A percentile compares a stretch with the other conserved stretches of the same genome.
phyloP scores from a whole-genome alignment of 257 asterid species.

The Misopates orontium region DNA sequence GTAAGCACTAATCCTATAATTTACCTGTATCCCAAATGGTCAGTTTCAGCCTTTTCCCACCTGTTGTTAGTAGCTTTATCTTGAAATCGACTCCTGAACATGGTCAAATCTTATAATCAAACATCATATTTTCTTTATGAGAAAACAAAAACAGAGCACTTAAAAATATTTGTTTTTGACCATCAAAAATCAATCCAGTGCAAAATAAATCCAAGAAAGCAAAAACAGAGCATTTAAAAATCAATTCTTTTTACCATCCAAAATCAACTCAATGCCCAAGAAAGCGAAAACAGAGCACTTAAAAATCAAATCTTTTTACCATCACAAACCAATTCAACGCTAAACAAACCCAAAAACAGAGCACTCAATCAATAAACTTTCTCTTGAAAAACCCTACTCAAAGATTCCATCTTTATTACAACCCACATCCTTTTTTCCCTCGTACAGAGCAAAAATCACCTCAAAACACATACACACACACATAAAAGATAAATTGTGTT shows the following conservation, averaged over 20 bases:
- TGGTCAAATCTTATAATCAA: background rate
- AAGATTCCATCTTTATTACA: background rate
- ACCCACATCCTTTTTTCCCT: background rate
- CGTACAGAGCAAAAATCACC: too few species aligned
- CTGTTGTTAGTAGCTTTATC: constrained; percentile 69
- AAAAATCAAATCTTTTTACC: background rate
- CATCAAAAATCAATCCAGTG: constrained; percentile 17
- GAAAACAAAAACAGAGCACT: too few species aligned
- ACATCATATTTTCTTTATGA: too few species aligned
- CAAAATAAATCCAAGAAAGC: constrained; percentile 6
- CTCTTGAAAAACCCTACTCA: background rate
- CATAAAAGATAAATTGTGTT: background rate
- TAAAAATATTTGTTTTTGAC: background rate
- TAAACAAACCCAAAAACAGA: constrained; percentile 15
- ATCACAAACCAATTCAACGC: constrained; percentile 17
- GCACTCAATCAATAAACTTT: constrained; percentile 6
- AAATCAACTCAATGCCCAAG: too few species aligned
- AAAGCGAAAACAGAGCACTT: too few species aligned
- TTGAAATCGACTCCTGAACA: constrained; percentile 88
- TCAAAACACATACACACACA: background rate
- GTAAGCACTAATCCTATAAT: background rate
- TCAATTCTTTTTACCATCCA: too few species aligned
- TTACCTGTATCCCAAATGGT: constrained; percentile 97
- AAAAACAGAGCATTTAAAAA: constrained; percentile 17
- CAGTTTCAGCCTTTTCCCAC: constrained; percentile 70